These are phyloP conservation scores for Fusarium bulbicola DNA, from an alignment of 2,329 filamentous ascomycete species.

Conservation along the genomic window DNA sequence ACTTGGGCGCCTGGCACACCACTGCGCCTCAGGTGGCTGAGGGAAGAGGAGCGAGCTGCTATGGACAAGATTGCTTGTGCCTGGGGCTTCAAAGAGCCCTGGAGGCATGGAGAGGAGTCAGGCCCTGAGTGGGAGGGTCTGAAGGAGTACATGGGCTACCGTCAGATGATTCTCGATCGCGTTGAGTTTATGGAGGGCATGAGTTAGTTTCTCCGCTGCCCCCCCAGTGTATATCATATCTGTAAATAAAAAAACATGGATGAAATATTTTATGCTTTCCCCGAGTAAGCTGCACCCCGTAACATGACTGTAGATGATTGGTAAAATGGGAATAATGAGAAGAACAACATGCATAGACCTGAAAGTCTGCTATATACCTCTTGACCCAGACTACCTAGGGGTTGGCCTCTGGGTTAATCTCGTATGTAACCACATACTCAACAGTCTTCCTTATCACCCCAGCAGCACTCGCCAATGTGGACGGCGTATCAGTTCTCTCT, in stretches of 20 bases:
- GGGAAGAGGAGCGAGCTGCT: constrained; percentile 89
- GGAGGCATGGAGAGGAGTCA: constrained; percentile 87
- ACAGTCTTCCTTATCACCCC: constrained; percentile 49
- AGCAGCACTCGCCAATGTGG: constrained; percentile 19
- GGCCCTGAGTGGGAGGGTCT: constrained; percentile 89
- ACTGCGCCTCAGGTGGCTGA: constrained; percentile 82
- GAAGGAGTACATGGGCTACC: constrained; percentile 81
- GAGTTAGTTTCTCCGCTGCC: constrained; percentile 48
- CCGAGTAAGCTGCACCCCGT: not conserved
- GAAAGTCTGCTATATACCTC: not conserved
- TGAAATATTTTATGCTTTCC: not conserved
- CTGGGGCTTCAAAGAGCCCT: constrained; percentile 89
- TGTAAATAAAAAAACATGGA: constrained; percentile 29
- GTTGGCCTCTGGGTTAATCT: constrained; percentile 28
- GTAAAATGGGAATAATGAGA: not conserved
- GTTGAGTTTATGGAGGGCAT: constrained; percentile 94
- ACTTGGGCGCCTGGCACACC: constrained; percentile 88
- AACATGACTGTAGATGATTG: not conserved
- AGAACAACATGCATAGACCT: not conserved
- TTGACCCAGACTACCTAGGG: not conserved
- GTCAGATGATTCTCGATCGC: constrained; percentile 90
- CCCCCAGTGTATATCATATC: constrained; percentile 29
- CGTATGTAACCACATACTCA: constrained; percentile 49
- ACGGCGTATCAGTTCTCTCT: constrained; percentile 7
- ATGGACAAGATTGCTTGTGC: constrained; percentile 86